Conservation (phyloP, 768 basidiomycete genomes). For the Suillus cothurnatus region DNA sequence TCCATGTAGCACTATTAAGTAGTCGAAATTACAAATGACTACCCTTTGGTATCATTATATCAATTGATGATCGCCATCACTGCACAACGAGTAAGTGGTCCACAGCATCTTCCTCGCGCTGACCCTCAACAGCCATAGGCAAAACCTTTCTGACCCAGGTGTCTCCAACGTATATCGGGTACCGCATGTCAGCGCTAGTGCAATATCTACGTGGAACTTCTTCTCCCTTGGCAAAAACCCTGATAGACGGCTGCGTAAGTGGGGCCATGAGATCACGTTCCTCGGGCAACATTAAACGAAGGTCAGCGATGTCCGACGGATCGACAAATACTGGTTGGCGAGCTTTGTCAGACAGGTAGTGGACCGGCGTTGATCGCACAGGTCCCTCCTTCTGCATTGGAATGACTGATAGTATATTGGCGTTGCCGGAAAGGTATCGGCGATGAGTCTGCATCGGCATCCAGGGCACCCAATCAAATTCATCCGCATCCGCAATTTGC, state of each 20-base stretch:
- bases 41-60: not conserved
- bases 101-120: not conserved
- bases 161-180: constrained; percentile 24
- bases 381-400: not conserved
- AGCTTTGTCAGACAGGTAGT: constrained; percentile 24
- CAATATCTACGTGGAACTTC: constrained; percentile 18
- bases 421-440: not conserved
- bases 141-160: constrained; percentile 22
- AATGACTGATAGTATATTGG: constrained; percentile 10
- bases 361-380: constrained; percentile 6
- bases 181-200: not conserved
- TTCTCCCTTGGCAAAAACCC: constrained; percentile 20
- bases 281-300: constrained; percentile 11
- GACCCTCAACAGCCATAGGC: not conserved
- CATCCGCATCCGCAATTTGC: constrained; percentile 5
- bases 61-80: not conserved
- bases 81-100: not conserved
- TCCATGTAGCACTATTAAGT: not conserved
- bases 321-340: constrained; percentile 24
- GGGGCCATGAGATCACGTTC: constrained; percentile 14
- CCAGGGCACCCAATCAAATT: constrained; percentile 13
- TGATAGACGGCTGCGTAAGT: constrained; percentile 11
- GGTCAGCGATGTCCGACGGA: not conserved
- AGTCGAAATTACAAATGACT: not conserved
- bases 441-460: not conserved